Percentiles rank a stretch among this genome's conserved stretches.
These are phyloP conservation scores for Anastatica hierochuntica DNA, from an alignment of 345 rosid species.

Conservation along the genomic window DNA sequence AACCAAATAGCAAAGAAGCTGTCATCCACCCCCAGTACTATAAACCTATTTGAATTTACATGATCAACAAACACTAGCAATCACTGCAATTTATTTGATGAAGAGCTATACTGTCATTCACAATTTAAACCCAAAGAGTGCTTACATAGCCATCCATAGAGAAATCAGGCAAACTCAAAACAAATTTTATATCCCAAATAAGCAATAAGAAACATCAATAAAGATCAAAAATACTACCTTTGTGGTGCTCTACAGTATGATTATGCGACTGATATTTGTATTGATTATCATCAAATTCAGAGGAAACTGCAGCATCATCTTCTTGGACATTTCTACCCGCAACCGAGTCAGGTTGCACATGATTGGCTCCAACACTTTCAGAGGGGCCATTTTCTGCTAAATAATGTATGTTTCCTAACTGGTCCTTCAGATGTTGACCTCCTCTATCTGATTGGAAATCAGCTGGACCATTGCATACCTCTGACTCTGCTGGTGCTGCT, in stretches of 20 bases:
- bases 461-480: constrained; percentile 38
- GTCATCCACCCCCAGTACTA: not conserved
- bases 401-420: constrained; percentile 44
- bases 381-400: constrained; percentile 40
- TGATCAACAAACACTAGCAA: not conserved
- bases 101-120: not conserved
- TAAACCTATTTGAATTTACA: not conserved
- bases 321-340: constrained; percentile 52
- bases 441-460: constrained; percentile 43
- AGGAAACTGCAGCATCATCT: constrained; percentile 47
- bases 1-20: not conserved
- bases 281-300: constrained; percentile 43
- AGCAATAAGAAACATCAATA: not conserved
- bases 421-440: constrained; percentile 40
- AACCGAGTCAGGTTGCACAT: constrained; percentile 40
- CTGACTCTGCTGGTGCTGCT: constrained; percentile 44
- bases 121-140: not conserved
- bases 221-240: constrained; percentile 33
- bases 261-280: constrained; percentile 50
- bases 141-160: not conserved
- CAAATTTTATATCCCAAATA: not conserved
- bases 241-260: constrained; percentile 47
- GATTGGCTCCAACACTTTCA: constrained; percentile 33
- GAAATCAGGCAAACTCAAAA: not conserved
- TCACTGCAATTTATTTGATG: not conserved